These are phyloP conservation scores for Kwoniella sp. DNA, from an alignment of 768 basidiomycete species.

Conservation along the genomic window DNA sequence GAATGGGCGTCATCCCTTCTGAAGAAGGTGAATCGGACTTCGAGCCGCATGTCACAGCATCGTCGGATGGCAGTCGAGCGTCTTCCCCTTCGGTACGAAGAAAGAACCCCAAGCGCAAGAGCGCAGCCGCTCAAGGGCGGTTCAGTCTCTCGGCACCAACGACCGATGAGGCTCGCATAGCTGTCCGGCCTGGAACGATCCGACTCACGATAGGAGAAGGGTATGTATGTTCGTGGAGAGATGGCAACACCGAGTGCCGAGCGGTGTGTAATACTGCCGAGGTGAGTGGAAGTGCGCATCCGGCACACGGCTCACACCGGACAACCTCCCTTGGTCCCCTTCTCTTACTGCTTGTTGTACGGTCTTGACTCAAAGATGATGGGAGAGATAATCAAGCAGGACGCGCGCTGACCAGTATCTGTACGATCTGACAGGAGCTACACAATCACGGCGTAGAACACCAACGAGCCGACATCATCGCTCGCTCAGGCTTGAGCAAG, in stretches of 20 bases:
- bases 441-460: constrained; percentile 15
- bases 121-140: no score
- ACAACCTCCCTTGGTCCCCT: background rate
- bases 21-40: constrained; percentile 19
- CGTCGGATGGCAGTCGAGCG: background rate
- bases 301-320: no score
- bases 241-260: constrained; percentile 12
- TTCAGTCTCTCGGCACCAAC: background rate
- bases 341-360: no score
- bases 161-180: background rate
- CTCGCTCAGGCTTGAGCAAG: no score
- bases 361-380: no score
- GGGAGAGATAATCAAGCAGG: no score
- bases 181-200: background rate
- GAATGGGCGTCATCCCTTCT: constrained; percentile 39
- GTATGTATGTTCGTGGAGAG: constrained; percentile 18
- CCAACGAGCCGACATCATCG: constrained; percentile 2
- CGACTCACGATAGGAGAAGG: background rate
- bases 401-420: background rate
- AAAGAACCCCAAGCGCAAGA: background rate
- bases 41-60: constrained; percentile 12
- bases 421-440: constrained; percentile 7
- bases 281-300: constrained; percentile 13
- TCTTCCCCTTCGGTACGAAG: background rate
- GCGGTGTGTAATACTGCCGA: constrained; percentile 23